Evolutionary conservation across 2,329 filamentous ascomycete species (phyloP), one percentile per base, ranked within the genome.

Genomic region (Sclerotiophoma versabilis): DNA sequence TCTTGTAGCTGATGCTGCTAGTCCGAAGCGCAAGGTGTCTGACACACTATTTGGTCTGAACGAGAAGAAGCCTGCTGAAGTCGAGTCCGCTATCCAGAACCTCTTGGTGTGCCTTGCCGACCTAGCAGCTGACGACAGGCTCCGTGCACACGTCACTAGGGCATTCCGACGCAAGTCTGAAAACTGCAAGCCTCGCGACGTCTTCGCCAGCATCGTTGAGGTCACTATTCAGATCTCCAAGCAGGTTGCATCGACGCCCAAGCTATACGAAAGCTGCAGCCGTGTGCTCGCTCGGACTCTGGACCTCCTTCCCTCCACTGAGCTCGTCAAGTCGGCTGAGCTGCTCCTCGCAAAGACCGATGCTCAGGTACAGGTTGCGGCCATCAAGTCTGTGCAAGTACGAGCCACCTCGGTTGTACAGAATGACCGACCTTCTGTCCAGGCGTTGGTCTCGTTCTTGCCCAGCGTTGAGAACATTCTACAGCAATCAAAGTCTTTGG

Each of bases 291-390:
- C 90, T 15, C 89, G 89, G 58, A 80, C 96, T n/a, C 82, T 99
- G 44, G 89, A 91, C 59, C 84, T 97, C 6, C 82, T 96, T 34
- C 93, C 93, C 0, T 92, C 93, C 3, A 83, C 87, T 46, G 92
- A 97, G 75, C 95, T 98, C 74, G 87, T 98, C 73, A 91, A 91
- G 72, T 90, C 92, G 9, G 89, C 96, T 33, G 91, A 96, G 70
- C 85, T 87, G 23, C 81, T 99, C 25, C 85, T 98, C 29, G 85
- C 90, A 62, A 85, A 88, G 42, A 86, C 90, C 5, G 87, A 92
- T 60, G 83, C 91, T 63, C 85, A 90, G 42, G 79, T 83, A 44
- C 89, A 93, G 91, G 76, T 91, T 92, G 42, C 84, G 93, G 57
- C 88, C 84, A 54, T 90, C 43, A 73, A 72, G 46, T 59, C 93